Base-by-base conservation (phyloP, 2,329 filamentous ascomycete genomes). In the Aspergillus melleus region DNA sequence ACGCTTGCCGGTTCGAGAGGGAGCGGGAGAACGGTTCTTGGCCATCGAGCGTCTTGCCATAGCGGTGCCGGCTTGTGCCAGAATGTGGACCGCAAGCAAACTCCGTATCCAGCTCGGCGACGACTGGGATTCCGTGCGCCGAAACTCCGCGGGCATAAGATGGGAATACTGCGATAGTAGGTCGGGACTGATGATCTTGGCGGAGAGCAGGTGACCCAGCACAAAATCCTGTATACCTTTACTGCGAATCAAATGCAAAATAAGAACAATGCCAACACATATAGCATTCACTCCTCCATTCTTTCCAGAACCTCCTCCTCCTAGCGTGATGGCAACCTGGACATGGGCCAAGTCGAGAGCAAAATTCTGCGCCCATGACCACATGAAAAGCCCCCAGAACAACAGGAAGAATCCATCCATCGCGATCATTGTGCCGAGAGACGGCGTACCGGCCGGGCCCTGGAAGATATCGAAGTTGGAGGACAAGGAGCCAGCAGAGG, bases 381-480 rank as follows among this genome's bases (percentile, higher is more conserved):
- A 96, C 62, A 96, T 83, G 67, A 95, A 90, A 51, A 96, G 82
- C 42, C 76, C 76, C 91, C 92, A 97, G 63, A 95, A 82, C 64
- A 94, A 81, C 67, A 97, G 83, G 67, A 94, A 90, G 69, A 95
- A 85, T 54, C 89, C 83, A 74, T 97, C 94, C 76, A 96, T 90
- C 64, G 91, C 88, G 59, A 94, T 80, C 65, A 96, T 89, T 6
- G 92, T 96, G 60, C 90, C 89, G 61, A 96, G 80, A 6, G 92
- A 96, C 20, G 93, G 93, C 49, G 91, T 93, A 64, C 91, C 92
- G 53, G 91, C 87, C 63, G 91, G 90, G 61, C 90, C 90, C 74
- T 96, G 91, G 72, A 97, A 93, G 69, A 97, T 91, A 74, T 97
- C 93, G 75, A 90, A 91, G 69, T 96, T 86, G 71, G 91, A 95